These are phyloP conservation scores for Salmacisia buchloeana DNA, from an alignment of 1,284 basidiomycete species.

Conservation along the genomic window DNA sequence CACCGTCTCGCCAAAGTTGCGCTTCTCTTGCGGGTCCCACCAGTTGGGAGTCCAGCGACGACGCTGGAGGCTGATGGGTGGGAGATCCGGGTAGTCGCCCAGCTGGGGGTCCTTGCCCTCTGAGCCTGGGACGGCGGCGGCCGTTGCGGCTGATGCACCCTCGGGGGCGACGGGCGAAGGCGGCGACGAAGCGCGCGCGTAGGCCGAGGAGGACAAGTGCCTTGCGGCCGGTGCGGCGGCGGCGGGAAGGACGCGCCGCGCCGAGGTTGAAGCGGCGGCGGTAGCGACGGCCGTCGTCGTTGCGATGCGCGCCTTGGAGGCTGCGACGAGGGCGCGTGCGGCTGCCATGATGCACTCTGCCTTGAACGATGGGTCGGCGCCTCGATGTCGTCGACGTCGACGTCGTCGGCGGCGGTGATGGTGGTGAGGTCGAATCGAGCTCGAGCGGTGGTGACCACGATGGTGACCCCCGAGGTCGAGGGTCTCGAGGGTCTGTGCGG, in stretches of 20 bases:
- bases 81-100: conserved; percentile 47
- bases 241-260: background rate
- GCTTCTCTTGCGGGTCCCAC: conserved; percentile 49
- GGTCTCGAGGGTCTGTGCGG: too few relatives aligned
- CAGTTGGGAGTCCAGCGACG: conserved; percentile 43
- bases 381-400: background rate
- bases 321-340: background rate
- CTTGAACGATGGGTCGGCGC: background rate
- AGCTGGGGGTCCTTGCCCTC: conserved; percentile 42
- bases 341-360: background rate
- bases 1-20: conserved; percentile 48
- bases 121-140: background rate
- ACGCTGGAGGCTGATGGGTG: conserved; percentile 32
- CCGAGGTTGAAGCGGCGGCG: background rate
- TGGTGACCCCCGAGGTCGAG: too few relatives aligned
- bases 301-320: too few relatives aligned
- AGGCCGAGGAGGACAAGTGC: background rate
- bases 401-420: background rate
- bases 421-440: background rate
- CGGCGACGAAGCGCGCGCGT: too few relatives aligned
- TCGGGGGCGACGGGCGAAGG: too few relatives aligned
- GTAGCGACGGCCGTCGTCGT: too few relatives aligned
- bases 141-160: conserved; percentile 1
- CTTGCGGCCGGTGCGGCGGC: background rate
- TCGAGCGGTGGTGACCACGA: too few relatives aligned